Evolutionary conservation across 2,329 filamentous ascomycete genomes (phyloP).

Genomic region (Trichoderma sp.): DNA sequence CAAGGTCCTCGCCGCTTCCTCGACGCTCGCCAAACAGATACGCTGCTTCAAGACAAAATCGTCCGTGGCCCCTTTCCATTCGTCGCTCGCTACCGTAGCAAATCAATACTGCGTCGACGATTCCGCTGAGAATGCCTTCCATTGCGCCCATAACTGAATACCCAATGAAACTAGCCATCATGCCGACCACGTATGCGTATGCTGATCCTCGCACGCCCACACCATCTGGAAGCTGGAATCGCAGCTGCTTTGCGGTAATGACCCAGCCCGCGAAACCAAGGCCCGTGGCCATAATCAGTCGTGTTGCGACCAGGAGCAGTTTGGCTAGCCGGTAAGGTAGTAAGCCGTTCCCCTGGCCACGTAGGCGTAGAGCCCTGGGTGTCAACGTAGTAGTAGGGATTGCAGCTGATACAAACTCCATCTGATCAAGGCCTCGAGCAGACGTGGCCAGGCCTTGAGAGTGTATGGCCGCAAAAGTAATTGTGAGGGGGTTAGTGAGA

Average conservation of each 20-base stretch:
- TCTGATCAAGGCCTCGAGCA: constrained; percentile 77
- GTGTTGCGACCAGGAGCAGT: constrained; percentile 84
- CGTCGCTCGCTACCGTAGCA: constrained; percentile 91
- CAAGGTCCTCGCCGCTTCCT: constrained; percentile 35
- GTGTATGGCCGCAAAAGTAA: constrained; percentile 94
- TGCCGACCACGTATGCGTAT: constrained; percentile 91
- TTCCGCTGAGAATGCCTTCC: constrained; percentile 84
- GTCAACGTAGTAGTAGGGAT: constrained; percentile 74
- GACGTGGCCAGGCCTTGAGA: constrained; percentile 79
- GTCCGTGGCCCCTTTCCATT: constrained; percentile 67
- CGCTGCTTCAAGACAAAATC: constrained; percentile 90
- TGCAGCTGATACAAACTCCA: constrained; percentile 76
- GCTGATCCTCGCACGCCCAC: constrained; percentile 72
- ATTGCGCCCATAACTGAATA: constrained; percentile 92
- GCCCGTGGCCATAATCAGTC: constrained; percentile 86
- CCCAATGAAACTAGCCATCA: constrained; percentile 92
- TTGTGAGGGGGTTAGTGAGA: constrained; percentile 85
- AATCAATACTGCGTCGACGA: constrained; percentile 85
- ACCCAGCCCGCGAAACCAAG: constrained; percentile 98
- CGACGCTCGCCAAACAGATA: constrained; percentile 78
- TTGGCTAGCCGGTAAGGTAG: constrained; percentile 90
- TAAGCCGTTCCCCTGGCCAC: constrained; percentile 58
- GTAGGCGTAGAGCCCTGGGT: constrained; percentile 54
- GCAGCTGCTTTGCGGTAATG: constrained; percentile 79
- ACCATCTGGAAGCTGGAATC: constrained; percentile 60